Conservation (phyloP, 805 yeast genomes). For the Saccharomycopsis selenospora region DNA sequence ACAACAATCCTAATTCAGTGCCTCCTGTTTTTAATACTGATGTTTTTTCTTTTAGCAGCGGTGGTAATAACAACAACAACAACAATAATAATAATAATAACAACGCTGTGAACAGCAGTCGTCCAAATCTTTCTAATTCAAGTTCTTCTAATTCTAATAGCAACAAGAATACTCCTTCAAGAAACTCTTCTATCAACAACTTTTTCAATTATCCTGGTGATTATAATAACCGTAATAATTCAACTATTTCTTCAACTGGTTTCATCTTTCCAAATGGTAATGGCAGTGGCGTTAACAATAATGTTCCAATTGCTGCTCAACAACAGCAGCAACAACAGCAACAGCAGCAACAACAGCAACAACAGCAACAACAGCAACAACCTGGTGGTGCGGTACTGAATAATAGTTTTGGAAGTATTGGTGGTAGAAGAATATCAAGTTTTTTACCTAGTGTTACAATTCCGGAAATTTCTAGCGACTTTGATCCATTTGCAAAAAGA, state of each 20-base stretch:
- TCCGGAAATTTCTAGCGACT: constrained; percentile 26
- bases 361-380: constrained; percentile 22
- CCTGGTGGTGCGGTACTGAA: not conserved
- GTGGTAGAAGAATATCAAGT: constrained; percentile 26
- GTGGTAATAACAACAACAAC: constrained; percentile 18
- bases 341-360: constrained; percentile 21
- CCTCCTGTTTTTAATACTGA: constrained; percentile 20
- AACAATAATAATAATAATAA: too few species aligned
- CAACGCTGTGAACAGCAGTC: too few species aligned
- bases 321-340: constrained; percentile 22
- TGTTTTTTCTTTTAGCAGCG: constrained; percentile 18
- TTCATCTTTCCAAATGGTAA: not conserved
- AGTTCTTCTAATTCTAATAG: not conserved
- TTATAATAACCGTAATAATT: not conserved
- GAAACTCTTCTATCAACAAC: constrained; percentile 15
- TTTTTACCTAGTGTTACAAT: constrained; percentile 27
- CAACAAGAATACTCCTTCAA: constrained; percentile 8
- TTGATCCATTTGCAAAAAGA: constrained; percentile 32
- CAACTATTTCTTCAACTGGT: constrained; percentile 11
- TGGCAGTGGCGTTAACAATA: constrained; percentile 2
- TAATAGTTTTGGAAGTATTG: constrained; percentile 4
- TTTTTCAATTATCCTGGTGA: constrained; percentile 12
- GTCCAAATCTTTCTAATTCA: not conserved
- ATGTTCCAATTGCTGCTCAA: not conserved
- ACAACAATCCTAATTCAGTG: constrained; percentile 1